Percentiles rank a stretch among this genome's conserved stretches.
These are phyloP conservation scores for Fusarium abutilonis DNA, from an alignment of 2,329 filamentous ascomycete species.

Conservation along the genomic window DNA sequence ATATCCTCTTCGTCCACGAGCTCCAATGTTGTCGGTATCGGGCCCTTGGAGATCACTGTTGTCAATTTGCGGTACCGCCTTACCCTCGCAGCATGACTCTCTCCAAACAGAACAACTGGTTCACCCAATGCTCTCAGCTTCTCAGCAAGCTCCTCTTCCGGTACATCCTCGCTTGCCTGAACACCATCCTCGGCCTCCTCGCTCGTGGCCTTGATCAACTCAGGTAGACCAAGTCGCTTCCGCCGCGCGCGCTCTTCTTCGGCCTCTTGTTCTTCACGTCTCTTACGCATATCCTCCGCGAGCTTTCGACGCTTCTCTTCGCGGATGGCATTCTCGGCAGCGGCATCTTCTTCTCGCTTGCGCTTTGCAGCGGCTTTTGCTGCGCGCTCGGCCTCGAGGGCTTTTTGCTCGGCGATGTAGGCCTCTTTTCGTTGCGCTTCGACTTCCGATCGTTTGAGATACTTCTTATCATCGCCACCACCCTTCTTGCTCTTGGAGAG, in stretches of 20 bases:
- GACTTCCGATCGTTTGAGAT: constrained; percentile 83
- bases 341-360: constrained; percentile 87
- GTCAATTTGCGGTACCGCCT: constrained; percentile 75
- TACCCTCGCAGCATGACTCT: constrained; percentile 75
- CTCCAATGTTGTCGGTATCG: constrained; percentile 85
- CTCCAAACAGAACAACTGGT: constrained; percentile 82
- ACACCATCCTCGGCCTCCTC: constrained; percentile 57
- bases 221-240: constrained; percentile 82
- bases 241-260: constrained; percentile 77
- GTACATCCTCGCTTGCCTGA: constrained; percentile 67
- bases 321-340: constrained; percentile 71
- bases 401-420: constrained; percentile 84
- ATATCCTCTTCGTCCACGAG: constrained; percentile 87
- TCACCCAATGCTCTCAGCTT: constrained; percentile 78
- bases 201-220: constrained; percentile 62
- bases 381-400: constrained; percentile 75
- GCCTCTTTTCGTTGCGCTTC: constrained; percentile 83
- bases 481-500: constrained; percentile 80
- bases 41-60: constrained; percentile 73
- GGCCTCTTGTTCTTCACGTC: constrained; percentile 76
- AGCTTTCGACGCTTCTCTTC: constrained; percentile 85
- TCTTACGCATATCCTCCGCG: constrained; percentile 79
- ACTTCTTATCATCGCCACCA: constrained; percentile 70
- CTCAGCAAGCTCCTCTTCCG: constrained; percentile 73
- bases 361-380: constrained; percentile 80